Evolutionary conservation across 768 basidiomycete genomes (phyloP).

Genomic region (Phanerochaete sordida): DNA sequence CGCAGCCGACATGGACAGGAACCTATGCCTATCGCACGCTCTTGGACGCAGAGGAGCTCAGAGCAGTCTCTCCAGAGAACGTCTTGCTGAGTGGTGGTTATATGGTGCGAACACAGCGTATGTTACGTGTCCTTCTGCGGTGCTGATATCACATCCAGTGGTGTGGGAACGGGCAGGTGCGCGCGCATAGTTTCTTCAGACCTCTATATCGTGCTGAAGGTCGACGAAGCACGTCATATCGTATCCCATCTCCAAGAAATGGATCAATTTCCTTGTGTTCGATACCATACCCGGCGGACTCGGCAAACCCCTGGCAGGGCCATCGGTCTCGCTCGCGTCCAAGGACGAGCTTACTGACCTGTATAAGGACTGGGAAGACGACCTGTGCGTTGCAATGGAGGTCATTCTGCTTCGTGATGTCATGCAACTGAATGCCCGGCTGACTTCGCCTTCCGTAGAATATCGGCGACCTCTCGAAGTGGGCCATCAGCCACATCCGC

Average conservation of each 20-base stretch:
- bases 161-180: neutral
- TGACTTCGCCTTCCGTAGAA: neutral
- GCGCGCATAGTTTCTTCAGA: neutral
- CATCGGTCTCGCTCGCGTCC: neutral
- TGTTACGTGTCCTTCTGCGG: neutral
- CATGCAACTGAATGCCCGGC: neutral
- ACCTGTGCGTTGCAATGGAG: neutral
- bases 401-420: neutral
- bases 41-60: neutral
- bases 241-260: neutral
- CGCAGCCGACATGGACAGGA: neutral
- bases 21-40: neutral
- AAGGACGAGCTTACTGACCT: slow-evolving; percentile 29
- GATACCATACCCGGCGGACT: neutral
- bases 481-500: slow-evolving; percentile 21
- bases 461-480: slow-evolving; percentile 3
- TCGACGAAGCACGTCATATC: neutral
- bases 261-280: neutral
- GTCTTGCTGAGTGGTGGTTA: neutral
- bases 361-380: slow-evolving; percentile 18
- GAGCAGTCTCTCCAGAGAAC: neutral
- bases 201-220: too few species aligned
- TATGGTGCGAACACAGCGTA: neutral
- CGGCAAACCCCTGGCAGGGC: neutral
- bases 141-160: neutral